These are phyloP conservation scores for Artomyces pyxidatus DNA, from an alignment of 768 basidiomycete genomes.

Conservation along the genomic window DNA sequence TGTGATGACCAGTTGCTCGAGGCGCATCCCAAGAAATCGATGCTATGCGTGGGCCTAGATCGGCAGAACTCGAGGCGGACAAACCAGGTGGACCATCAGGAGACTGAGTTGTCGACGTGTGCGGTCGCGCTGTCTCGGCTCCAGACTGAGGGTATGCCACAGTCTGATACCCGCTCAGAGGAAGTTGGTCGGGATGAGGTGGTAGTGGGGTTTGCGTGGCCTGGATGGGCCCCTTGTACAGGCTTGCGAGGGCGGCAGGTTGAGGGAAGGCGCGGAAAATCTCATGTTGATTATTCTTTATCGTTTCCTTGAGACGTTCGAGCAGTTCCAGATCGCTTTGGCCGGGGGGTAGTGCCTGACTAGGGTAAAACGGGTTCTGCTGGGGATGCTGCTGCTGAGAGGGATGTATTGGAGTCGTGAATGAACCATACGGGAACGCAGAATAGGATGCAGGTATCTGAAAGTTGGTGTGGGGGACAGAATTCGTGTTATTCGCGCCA, in stretches of 20 bases:
- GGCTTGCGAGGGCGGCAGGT: constrained; percentile 52
- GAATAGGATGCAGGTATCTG: constrained; percentile 20
- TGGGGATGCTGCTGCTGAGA: constrained; percentile 7
- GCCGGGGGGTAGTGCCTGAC: constrained; percentile 35
- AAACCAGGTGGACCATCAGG: constrained; percentile 7
- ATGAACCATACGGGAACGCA: neutral
- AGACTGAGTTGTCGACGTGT: constrained; percentile 7
- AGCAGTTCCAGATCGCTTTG: constrained; percentile 65
- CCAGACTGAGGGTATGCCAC: constrained; percentile 1
- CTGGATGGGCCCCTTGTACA: constrained; percentile 51
- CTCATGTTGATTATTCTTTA: constrained; percentile 67
- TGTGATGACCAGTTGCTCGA: neutral
- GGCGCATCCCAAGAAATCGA: neutral
- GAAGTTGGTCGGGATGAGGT: constrained; percentile 30
- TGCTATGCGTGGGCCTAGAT: neutral
- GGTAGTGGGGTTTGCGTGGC: constrained; percentile 15
- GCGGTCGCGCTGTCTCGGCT: neutral
- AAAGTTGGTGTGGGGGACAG: constrained; percentile 24
- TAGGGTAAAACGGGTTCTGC: constrained; percentile 7
- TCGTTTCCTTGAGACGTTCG: constrained; percentile 65
- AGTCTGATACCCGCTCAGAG: constrained; percentile 10
- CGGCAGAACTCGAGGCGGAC: constrained; percentile 14
- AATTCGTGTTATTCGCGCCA: neutral
- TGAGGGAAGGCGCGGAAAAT: constrained; percentile 59
- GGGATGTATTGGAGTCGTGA: constrained; percentile 15